Percentiles rank a stretch among this genome's conserved stretches.
phyloP scores from a whole-genome alignment of 805 yeast genomes.

The Scheffersomyces lignosus region DNA sequence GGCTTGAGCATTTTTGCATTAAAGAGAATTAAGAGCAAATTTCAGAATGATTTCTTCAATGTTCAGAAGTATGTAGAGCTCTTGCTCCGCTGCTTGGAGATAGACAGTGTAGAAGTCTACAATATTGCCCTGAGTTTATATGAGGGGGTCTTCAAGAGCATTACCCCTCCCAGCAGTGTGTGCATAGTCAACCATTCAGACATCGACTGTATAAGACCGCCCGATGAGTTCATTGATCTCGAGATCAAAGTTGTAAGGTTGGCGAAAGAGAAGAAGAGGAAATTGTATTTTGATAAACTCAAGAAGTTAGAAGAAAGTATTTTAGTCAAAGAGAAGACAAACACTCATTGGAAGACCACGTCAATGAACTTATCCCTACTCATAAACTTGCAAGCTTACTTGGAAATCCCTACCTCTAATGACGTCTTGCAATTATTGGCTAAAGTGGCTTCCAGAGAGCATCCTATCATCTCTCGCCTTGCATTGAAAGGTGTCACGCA shows the following conservation, averaged over 20 bases:
- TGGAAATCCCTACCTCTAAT: constrained; percentile 45
- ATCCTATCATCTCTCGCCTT: constrained; percentile 63
- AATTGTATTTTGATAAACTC: constrained; percentile 39
- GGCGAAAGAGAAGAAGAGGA: constrained; percentile 65
- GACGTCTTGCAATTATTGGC: constrained; percentile 46
- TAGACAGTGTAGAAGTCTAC: constrained; percentile 58
- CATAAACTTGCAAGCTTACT: constrained; percentile 51
- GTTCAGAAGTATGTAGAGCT: constrained; percentile 48
- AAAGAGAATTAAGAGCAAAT: constrained; percentile 56
- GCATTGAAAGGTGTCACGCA: constrained; percentile 61
- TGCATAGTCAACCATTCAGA: constrained; percentile 51
- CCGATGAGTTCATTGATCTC: constrained; percentile 54
- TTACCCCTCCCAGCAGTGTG: constrained; percentile 35
- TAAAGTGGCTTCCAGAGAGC: constrained; percentile 53
- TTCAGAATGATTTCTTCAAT: constrained; percentile 58
- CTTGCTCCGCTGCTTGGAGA: constrained; percentile 52
- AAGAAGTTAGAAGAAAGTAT: constrained; percentile 41
- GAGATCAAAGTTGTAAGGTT: constrained; percentile 58
- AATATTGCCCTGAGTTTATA: constrained; percentile 55
- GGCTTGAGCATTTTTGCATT: constrained; percentile 59
- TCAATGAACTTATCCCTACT: constrained; percentile 50
- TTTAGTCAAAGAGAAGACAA: constrained; percentile 22
- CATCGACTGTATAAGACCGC: constrained; percentile 56
- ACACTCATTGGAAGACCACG: constrained; percentile 59
- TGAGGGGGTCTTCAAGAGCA: constrained; percentile 25